Percentiles rank a stretch among this genome's conserved stretches.
These are phyloP conservation scores for Phaeosphaeriaceae sp. DNA, from an alignment of 2,329 filamentous ascomycete species.

Conservation along the genomic window DNA sequence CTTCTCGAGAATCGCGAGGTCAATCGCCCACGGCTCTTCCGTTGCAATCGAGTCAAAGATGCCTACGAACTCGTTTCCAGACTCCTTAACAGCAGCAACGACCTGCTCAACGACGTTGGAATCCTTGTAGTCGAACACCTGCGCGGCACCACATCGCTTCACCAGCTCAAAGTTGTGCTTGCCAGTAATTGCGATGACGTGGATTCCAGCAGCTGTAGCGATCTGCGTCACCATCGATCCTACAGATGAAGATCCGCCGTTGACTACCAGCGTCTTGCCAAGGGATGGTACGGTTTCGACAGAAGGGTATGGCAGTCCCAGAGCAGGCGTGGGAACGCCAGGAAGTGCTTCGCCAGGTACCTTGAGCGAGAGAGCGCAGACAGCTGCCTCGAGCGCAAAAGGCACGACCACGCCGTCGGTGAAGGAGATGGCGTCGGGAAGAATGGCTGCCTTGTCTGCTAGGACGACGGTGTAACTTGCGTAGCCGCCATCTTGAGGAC, in stretches of 20 bases:
- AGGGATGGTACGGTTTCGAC: constrained; percentile 28
- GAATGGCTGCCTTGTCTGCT: constrained; percentile 46
- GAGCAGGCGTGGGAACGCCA: constrained; percentile 31
- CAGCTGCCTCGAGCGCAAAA: constrained; percentile 51
- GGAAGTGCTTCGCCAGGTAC: constrained; percentile 27
- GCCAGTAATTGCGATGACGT: constrained; percentile 48
- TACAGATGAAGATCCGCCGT: constrained; percentile 55
- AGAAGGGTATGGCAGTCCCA: constrained; percentile 50
- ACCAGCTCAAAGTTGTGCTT: constrained; percentile 28
- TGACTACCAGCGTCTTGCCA: constrained; percentile 53
- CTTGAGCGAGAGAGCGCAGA: constrained; percentile 49
- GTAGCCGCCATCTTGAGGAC: constrained; percentile 32
- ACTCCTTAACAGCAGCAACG: constrained; percentile 41
- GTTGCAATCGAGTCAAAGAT: constrained; percentile 47
- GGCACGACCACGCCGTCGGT: constrained; percentile 51
- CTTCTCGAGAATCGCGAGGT: constrained; percentile 32
- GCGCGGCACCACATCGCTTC: constrained; percentile 28
- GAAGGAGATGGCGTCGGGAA: constrained; percentile 51
- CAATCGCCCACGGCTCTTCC: constrained; percentile 20
- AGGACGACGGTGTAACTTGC: constrained; percentile 42
- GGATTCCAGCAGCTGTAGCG: constrained; percentile 47
- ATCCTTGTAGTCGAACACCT: constrained; percentile 37
- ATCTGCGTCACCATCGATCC: constrained; percentile 53
- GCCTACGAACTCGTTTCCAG: constrained; percentile 48
- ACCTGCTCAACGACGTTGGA: constrained; percentile 44